phyloP scores from a whole-genome alignment of 345 rosid species.

The Pistacia vera region DNA sequence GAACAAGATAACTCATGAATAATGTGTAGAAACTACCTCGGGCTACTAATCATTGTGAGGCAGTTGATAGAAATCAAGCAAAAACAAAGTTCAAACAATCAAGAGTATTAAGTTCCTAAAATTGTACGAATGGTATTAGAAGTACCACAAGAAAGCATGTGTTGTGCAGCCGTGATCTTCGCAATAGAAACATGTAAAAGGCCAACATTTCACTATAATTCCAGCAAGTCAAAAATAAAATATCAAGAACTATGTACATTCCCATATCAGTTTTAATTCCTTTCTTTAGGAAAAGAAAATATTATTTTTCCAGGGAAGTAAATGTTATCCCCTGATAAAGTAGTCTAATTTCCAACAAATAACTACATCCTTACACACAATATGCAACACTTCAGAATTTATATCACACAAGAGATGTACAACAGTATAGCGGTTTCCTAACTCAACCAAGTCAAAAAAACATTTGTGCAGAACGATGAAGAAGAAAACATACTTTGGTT shows the following conservation, averaged over 20 bases:
- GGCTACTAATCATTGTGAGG: not conserved
- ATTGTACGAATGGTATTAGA: no score
- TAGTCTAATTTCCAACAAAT: not conserved
- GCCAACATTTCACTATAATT: not conserved
- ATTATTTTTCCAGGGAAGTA: not conserved
- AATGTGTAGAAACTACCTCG: not conserved
- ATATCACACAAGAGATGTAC: not conserved
- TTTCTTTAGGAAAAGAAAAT: no score
- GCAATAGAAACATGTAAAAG: no score
- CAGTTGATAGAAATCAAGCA: not conserved
- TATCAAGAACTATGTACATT: not conserved
- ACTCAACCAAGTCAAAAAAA: not conserved
- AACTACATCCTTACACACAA: not conserved
- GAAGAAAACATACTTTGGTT: conserved; percentile 70
- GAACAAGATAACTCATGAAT: not conserved
- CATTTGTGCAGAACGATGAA: not conserved
- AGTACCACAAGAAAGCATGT: no score
- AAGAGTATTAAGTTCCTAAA: no score
- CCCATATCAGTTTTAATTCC: no score
- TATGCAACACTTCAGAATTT: not conserved
- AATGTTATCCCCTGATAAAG: not conserved
- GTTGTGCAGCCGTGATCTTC: no score
- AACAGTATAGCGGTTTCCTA: not conserved
- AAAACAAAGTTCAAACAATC: not conserved
- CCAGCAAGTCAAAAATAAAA: not conserved